phyloP scores from a whole-genome alignment of 192 early-diverging fungal species.

The Coemansia sp. region DNA sequence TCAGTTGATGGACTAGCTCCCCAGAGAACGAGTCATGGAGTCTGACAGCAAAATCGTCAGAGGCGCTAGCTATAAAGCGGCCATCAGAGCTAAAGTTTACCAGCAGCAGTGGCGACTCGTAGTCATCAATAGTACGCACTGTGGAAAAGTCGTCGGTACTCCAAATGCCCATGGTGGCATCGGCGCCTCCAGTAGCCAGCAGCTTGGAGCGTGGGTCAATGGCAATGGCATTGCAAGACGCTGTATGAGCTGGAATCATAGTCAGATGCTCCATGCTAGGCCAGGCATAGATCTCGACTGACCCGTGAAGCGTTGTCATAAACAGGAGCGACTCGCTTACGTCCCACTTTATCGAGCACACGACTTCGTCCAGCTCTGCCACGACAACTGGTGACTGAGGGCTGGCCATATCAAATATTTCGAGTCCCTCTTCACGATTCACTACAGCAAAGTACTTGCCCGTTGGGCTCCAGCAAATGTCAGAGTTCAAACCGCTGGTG shows the following conservation, averaged over 20 bases:
- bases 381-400: constrained; percentile 22
- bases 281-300: constrained; percentile 45
- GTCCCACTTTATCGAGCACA: constrained; percentile 34
- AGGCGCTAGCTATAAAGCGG: constrained; percentile 41
- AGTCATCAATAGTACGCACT: constrained; percentile 11
- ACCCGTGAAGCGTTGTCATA: constrained; percentile 33
- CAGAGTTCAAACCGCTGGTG: constrained; percentile 23
- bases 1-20: constrained; percentile 23
- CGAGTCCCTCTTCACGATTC: constrained; percentile 35
- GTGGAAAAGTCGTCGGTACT: constrained; percentile 36
- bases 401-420: constrained; percentile 33
- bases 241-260: constrained; percentile 29
- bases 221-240: constrained; percentile 34
- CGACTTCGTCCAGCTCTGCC: constrained; percentile 21
- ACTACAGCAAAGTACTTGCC: constrained; percentile 33
- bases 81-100: constrained; percentile 44
- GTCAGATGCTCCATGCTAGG: constrained; percentile 45
- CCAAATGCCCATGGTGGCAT: constrained; percentile 41
- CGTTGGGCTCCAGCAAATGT: constrained; percentile 42
- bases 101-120: constrained; percentile 44
- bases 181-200: constrained; percentile 44
- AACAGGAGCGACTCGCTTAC: constrained; percentile 25
- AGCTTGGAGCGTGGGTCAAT: constrained; percentile 29
- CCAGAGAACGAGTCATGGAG: constrained; percentile 40
- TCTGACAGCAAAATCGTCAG: constrained; percentile 33